phyloP scores from a whole-genome alignment of 129 eudicot genomes.

The Saussurea involucrata region DNA sequence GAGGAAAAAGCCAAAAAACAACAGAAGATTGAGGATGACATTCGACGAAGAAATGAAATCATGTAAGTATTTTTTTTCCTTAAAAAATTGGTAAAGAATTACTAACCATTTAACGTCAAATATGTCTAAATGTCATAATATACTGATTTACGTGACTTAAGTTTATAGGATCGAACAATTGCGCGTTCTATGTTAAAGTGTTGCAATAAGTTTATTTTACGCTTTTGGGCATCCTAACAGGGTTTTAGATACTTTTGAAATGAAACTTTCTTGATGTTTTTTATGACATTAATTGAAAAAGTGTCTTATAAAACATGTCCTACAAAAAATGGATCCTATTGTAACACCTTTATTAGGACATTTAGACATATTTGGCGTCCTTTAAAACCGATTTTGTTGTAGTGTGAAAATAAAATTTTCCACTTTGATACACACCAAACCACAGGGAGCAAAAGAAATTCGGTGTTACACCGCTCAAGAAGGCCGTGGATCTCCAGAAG shows the following conservation, averaged over 20 bases:
- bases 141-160: background rate
- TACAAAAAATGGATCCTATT: too few relatives aligned
- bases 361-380: background rate
- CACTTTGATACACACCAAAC: background rate
- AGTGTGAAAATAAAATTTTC: background rate
- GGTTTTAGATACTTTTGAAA: background rate
- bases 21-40: conserved; percentile 54
- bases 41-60: conserved; percentile 51
- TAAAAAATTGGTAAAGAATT: background rate
- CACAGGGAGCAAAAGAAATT: conserved; percentile 88
- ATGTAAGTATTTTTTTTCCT: conserved; percentile 32
- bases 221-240: background rate
- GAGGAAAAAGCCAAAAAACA: conserved; percentile 60
- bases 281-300: background rate
- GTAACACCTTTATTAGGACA: background rate
- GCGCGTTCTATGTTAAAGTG: background rate
- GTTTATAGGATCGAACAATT: background rate
- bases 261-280: too few relatives aligned
- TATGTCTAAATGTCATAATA: background rate
- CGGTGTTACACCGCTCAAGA: conserved; percentile 75
- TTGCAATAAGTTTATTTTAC: background rate
- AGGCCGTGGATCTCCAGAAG: conserved; percentile 71
- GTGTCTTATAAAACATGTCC: background rate
- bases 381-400: background rate
- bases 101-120: background rate